Percentiles rank a stretch among this genome's conserved stretches.
phyloP scores from a whole-genome alignment of 2,329 filamentous ascomycete genomes.

The Magnaporthiopsis poae region DNA sequence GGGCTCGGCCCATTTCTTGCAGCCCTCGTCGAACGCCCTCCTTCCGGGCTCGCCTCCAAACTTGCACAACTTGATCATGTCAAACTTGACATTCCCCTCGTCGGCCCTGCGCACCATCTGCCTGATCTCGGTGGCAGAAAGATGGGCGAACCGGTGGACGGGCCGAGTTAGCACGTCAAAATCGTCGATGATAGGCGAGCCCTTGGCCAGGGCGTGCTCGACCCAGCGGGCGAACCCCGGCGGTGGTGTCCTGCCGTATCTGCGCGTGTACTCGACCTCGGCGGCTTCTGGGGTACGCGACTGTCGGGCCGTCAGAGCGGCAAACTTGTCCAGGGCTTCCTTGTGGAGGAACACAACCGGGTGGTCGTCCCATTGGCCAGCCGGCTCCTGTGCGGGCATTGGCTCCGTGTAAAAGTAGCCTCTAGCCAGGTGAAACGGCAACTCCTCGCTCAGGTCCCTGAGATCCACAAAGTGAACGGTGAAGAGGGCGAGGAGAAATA shows the following conservation, averaged over 20 bases:
- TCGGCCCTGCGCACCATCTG: background rate
- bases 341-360: background rate
- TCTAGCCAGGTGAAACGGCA: no score
- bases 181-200: conserved; percentile 10
- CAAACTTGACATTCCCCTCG: background rate
- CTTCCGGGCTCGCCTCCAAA: background rate
- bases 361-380: background rate
- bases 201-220: conserved; percentile 25
- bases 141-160: conserved; percentile 6
- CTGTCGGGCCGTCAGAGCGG: background rate
- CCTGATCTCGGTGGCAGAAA: background rate
- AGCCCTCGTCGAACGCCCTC: conserved; percentile 23
- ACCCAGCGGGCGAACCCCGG: conserved; percentile 38
- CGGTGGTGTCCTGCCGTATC: conserved; percentile 34
- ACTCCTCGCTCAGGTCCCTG: no score
- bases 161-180: background rate
- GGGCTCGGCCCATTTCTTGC: conserved; percentile 24
- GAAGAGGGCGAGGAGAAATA: no score
- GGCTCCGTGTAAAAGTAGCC: no score
- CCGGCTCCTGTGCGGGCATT: no score
- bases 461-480: no score
- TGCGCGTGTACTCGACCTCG: conserved; percentile 29
- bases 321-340: background rate
- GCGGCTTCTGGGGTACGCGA: conserved; percentile 18
- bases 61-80: background rate